Percentiles rank a stretch among this genome's conserved stretches.
These are phyloP conservation scores for Lactarius indigo DNA, from an alignment of 768 basidiomycete genomes.

Conservation along the genomic window DNA sequence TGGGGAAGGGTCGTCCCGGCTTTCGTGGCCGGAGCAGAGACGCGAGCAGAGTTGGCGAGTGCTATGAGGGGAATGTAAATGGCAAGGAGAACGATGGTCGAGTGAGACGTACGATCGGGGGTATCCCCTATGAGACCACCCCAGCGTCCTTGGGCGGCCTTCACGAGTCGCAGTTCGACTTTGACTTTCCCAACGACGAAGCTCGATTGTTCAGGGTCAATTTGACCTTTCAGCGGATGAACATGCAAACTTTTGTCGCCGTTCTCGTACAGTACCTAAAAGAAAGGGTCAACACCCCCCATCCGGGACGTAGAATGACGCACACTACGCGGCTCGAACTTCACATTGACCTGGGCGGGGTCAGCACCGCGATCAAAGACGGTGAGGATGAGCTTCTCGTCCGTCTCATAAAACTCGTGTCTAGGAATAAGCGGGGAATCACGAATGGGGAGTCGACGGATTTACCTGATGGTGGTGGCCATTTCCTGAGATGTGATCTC, in stretches of 20 bases:
- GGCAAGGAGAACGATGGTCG: conserved; percentile 4
- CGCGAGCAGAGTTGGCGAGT: conserved; percentile 29
- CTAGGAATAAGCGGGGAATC: neutral
- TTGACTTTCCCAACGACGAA: conserved; percentile 82
- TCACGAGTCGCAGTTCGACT: conserved; percentile 77
- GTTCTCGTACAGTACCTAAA: conserved; percentile 57
- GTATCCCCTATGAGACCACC: conserved; percentile 67
- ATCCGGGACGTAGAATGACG: neutral
- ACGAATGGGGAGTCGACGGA: neutral
- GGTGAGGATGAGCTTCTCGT: conserved; percentile 67
- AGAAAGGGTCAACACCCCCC: neutral
- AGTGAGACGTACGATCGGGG: conserved; percentile 59
- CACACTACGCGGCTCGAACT: conserved; percentile 65
- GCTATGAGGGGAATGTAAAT: conserved; percentile 26
- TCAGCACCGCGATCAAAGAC: conserved; percentile 79
- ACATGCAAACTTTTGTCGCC: conserved; percentile 69
- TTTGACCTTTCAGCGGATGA: conserved; percentile 79
- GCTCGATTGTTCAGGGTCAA: conserved; percentile 58
- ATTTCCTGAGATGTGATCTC: neutral
- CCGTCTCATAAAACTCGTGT: conserved; percentile 87
- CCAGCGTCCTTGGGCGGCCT: conserved; percentile 71
- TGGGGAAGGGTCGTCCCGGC: conserved; percentile 37
- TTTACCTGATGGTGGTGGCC: conserved; percentile 20
- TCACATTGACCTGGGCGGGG: conserved; percentile 55
- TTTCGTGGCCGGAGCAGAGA: conserved; percentile 32